Evolutionary conservation across 2,329 filamentous ascomycete genomes (phyloP), one percentile per base, ranked within the genome.

Genomic region (Sarocladium oryzae): DNA sequence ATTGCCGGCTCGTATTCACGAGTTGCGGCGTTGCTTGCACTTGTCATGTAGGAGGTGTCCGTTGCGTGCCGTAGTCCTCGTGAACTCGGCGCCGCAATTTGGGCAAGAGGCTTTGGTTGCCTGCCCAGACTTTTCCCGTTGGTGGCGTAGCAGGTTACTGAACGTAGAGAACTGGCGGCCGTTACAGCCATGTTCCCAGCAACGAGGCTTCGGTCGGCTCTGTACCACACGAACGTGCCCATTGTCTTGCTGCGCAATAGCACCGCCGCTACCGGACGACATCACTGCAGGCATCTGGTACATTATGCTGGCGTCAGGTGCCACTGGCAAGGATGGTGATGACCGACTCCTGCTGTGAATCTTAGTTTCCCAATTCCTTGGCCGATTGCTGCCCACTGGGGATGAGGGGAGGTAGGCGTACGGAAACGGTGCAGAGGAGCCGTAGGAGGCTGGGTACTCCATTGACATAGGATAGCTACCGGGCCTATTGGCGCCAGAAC

Each of bases 131-230:
- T 96, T 96, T 69, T 97, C 92, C 38, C 92, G 82, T 68, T 96
- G 91, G 66, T 97, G 92, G 56, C 92, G 80, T 33, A 96, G 75
- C 3, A 96, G 79, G 65, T 96, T 96, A 78, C 90, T 96, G 65
- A 96, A 96, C 3, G 92, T 96, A 16, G 89, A 95, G 64, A 97
- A 97, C 62, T 95, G 88, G 26, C 91, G 84, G 18, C 92, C 92
- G 61, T 96, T 96, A 74, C 92, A 97, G 10, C 91, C 92, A 63
- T 97, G 92, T 55, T 96, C 92, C 88, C 89, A 97, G 69, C 92
- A 96, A 65, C 95, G 89, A 41, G 91, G 90, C 70, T 95, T 95
- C n/a, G 89, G 89, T 57, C 88, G 80, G 59, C 82, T 84, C 65
- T 87, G 85, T 16, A 90, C 77, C 15, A 90, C 81, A 53, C 87